Percentiles rank a stretch among this genome's conserved stretches.
Evolutionary conservation across 306 rosid species (phyloP).

Genomic region (Acacia confusa): DNA sequence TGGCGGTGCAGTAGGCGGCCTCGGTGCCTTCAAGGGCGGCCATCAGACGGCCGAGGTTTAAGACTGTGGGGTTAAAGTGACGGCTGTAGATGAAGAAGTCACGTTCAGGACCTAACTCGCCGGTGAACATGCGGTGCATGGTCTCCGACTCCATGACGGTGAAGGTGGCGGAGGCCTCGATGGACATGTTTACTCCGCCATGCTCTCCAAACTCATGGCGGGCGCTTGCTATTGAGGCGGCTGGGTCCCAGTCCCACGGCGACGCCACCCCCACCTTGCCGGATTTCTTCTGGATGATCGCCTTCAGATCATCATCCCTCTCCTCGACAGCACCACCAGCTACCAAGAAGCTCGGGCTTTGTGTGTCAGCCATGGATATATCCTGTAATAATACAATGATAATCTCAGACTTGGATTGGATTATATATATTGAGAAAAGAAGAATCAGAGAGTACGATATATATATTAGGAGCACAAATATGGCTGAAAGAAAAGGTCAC

Average conservation of each 20-base stretch:
- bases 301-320: neutral
- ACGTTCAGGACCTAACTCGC: slow-evolving; percentile 80
- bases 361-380: neutral
- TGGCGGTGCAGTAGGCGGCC: slow-evolving; percentile 91
- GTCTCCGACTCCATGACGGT: slow-evolving; percentile 97
- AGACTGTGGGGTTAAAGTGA: slow-evolving; percentile 90
- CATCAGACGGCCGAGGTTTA: slow-evolving; percentile 85
- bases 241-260: slow-evolving; percentile 48
- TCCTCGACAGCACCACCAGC: neutral
- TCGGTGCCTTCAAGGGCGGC: slow-evolving; percentile 91
- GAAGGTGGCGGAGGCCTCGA: slow-evolving; percentile 93
- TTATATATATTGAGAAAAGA: neutral
- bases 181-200: slow-evolving; percentile 98
- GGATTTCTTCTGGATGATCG: neutral
- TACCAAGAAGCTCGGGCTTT: neutral
- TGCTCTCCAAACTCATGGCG: slow-evolving; percentile 98
- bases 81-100: slow-evolving; percentile 97
- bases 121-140: slow-evolving; percentile 78
- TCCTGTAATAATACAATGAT: neutral
- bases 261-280: too few relatives aligned
- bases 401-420: neutral
- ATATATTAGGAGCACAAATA: neutral
- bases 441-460: neutral
- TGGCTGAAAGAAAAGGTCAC: neutral
- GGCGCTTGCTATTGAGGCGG: slow-evolving; percentile 64